Base-by-base conservation (phyloP, 495 filamentous ascomycete species). In the Chaetomium fimeti region DNA sequence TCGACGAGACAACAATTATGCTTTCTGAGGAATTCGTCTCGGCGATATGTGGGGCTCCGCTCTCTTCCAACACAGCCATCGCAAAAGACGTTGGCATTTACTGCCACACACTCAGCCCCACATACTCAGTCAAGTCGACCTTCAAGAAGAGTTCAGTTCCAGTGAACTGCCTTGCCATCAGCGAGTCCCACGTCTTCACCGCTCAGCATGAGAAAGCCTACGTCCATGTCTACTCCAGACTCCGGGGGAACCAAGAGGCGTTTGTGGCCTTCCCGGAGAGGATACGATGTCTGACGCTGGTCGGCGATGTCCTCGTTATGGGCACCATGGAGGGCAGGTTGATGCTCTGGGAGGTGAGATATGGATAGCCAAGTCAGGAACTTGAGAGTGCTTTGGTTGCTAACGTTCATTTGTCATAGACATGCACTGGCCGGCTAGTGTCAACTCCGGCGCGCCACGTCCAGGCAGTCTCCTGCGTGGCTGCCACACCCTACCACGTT, bases 71-170 rank as follows among this genome's bases (percentile, higher is more conserved):
- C 61, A 86, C 85, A 15, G 83, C 85, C 53, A 82, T 84, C 57
- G 78, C 87, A 27, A 89, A 89, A 72, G 91, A 94, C 77, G 87
- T 88, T 28, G 90, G 89, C 55, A 89, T 97, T 69, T 92, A 92
- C 77, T 76, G 93, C 65, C 89, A 96, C 70, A 89, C 90, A 63
- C 82, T 91, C 66, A 89, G 92, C 69, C 90, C 93, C 54, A 79
- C 85, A 54, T 83, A 87, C 61, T 81, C 84, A 8, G 82, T 90
- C 66, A 88, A 87, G 70, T 82, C 84, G 63, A 85, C 85, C 66
- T 95, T 96, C 84, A 98, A 97, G 83, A 97, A 96, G 79, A 96
- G 90, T 78, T 91, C 91, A 38, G 88, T 89, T 9, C 79, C 87
- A 25, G 78, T 83, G 52, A 91, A 92, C 75, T 88, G 90, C 65